These are phyloP conservation scores for Glycine tomentella DNA, from an alignment of 306 rosid species.

Conservation along the genomic window DNA sequence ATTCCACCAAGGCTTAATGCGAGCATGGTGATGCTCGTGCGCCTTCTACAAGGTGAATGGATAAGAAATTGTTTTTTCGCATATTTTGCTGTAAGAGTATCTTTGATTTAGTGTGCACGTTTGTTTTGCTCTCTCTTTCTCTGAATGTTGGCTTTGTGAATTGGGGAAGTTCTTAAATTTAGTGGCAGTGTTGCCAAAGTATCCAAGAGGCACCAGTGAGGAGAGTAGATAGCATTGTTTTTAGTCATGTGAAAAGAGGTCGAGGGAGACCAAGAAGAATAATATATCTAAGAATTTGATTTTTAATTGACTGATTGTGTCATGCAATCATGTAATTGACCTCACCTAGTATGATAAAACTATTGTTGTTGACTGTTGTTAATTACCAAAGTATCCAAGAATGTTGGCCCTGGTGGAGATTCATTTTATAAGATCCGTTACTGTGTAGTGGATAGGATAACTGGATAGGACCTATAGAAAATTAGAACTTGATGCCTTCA, in stretches of 20 bases:
- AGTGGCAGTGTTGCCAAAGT: background rate
- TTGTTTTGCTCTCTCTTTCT: constrained; percentile 6
- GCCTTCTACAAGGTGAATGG: constrained; percentile 76
- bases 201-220: background rate
- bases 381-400: background rate
- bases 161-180: background rate
- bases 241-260: background rate
- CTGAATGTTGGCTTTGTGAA: background rate
- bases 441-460: too few relatives aligned
- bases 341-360: too few relatives aligned
- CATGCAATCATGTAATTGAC: background rate
- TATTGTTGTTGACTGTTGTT: background rate
- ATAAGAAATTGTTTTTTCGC: background rate
- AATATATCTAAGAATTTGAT: background rate
- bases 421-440: background rate
- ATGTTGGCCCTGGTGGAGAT: background rate
- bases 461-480: too few relatives aligned
- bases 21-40: constrained; percentile 82
- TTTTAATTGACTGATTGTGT: background rate
- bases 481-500: background rate
- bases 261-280: background rate
- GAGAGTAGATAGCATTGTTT: background rate
- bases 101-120: constrained; percentile 10
- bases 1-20: constrained; percentile 81
- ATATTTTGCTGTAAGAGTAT: background rate